Evolutionary conservation across 495 filamentous ascomycete genomes (phyloP).

Genomic region (Penicillium cinerascens): DNA sequence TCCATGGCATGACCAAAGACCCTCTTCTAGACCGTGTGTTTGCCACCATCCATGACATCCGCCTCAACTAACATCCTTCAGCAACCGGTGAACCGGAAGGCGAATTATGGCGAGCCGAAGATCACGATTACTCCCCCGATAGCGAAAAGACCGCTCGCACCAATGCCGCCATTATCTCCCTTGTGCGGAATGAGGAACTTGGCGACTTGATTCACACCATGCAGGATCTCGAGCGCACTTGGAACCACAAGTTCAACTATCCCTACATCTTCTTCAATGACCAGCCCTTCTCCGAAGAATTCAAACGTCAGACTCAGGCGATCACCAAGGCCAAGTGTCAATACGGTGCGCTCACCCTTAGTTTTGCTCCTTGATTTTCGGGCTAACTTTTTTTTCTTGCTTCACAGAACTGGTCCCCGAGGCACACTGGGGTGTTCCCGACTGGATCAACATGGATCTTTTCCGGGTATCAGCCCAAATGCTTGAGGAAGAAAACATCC

Average conservation of each 20-base stretch:
- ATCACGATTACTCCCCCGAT: conserved; percentile 66
- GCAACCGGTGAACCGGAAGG: conserved; percentile 80
- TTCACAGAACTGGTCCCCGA: conserved; percentile 74
- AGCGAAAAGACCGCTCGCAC: conserved; percentile 74
- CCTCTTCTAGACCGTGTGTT: conserved; percentile 78
- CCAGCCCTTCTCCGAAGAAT: conserved; percentile 84
- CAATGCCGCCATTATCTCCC: conserved; percentile 84
- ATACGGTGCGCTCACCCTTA: conserved; percentile 59
- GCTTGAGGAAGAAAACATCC: conserved; percentile 77
- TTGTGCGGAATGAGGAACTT: conserved; percentile 90
- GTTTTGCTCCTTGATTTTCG: background rate
- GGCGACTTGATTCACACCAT: conserved; percentile 80
- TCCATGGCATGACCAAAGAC: conserved; percentile 60
- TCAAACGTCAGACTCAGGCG: conserved; percentile 74
- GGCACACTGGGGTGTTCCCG: conserved; percentile 90
- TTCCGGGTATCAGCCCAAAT: conserved; percentile 81
- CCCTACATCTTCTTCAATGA: conserved; percentile 99
- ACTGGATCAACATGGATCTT: conserved; percentile 86
- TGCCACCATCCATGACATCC: conserved; percentile 8
- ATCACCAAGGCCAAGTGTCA: conserved; percentile 78
- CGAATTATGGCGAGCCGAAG: conserved; percentile 63
- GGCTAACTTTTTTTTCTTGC: conserved; percentile 13
- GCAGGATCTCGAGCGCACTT: conserved; percentile 86
- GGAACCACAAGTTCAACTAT: conserved; percentile 99
- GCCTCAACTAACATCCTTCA: conserved; percentile 29